Base-by-base conservation (phyloP, 352 stramenopile genomes). In the Phytophthora ohioensis region DNA sequence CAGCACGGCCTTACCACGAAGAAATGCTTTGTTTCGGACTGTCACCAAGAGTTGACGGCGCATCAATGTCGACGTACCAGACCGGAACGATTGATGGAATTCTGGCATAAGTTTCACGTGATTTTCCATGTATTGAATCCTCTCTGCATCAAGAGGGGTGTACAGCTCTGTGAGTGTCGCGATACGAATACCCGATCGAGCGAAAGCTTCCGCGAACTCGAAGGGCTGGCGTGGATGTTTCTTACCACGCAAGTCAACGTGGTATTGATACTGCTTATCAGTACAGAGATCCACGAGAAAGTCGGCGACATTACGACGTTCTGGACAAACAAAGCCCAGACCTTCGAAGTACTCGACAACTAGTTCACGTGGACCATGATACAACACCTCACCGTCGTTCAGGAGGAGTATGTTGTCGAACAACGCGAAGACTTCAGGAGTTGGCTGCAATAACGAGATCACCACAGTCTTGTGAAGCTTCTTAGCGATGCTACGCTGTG, bases 401-500 rank as follows among this genome's bases (percentile, higher is more conserved):
- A 98, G 34, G 34, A 78, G 65, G 34, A 78, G 64, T 5, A 78
- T 59, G 35, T 75, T 60, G 65, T 78, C 71, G 75, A 98, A 98
- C 7, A 98, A 73, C 11, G 81, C 80, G 41, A 96, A 96, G 1
- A 95, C 91, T 78, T 98, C 93, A 0, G 94, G 94, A 12, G 93
- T 80, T 38, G 93, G 93, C 72, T 98, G 79, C 7, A 97, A 66
- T 30, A 98, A 69, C 0, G 88, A 85, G 15, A 97, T 79, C 2
- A 91, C 79, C 12, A 78, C 54, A 1, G 78, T 88, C 52, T 78
- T 78, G n/a, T 57, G 66, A 4, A 64, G 41, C 21, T 58, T 75
- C 38, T 64, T 35, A 5, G 71, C 71, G 4, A 72, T 39, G 32
- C 46, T 65, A 17, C 71, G 71, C 38, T 78, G 60, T 11, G 57